A percentile compares a stretch with the other conserved stretches of the same genome.
Conservation (phyloP, 129 eudicot genomes). For the Pseudognaphalium luteoalbum region DNA sequence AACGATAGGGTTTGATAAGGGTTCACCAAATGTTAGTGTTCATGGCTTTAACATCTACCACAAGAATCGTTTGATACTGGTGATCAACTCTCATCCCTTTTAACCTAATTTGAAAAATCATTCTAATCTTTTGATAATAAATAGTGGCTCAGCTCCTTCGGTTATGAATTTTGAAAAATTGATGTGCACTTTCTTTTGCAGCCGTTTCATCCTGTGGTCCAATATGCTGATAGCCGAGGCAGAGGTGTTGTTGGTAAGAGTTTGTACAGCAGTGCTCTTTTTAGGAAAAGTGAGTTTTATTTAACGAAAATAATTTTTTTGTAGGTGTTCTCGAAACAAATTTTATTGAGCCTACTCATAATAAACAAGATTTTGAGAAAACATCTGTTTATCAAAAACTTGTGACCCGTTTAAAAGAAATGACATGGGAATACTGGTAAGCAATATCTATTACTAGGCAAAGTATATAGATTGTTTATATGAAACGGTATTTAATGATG, state of each 20-base stretch:
- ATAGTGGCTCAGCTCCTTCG: not conserved
- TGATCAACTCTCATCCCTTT: slow-evolving; percentile 30
- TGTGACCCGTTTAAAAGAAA: slow-evolving; percentile 73
- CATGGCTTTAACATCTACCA: slow-evolving; percentile 96
- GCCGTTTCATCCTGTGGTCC: slow-evolving; percentile 79
- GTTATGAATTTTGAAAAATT: not conserved
- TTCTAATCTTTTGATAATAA: not conserved
- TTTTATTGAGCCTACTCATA: slow-evolving; percentile 86
- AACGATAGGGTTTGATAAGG: slow-evolving; percentile 87
- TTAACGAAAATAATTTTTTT: not conserved
- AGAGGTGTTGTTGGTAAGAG: slow-evolving; percentile 92
- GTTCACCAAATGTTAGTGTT: slow-evolving; percentile 72
- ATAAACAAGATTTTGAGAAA: slow-evolving; percentile 93
- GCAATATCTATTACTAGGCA: slow-evolving; percentile 1
- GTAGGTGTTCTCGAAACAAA: slow-evolving; percentile 86
- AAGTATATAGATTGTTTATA: slow-evolving; percentile 5
- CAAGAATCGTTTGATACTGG: slow-evolving; percentile 93
- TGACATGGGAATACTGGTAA: slow-evolving; percentile 91
- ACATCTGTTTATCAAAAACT: slow-evolving; percentile 81
- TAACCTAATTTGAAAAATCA: not conserved
- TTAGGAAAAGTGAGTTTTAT: not conserved
- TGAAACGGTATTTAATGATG: slow-evolving; percentile 19
- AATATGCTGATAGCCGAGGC: slow-evolving; percentile 59
- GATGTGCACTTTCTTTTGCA: slow-evolving; percentile 2
- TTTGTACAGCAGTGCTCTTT: not conserved